Evolutionary conservation across 73 alveolate genomes (phyloP), one percentile per base, ranked within the genome.

Genomic region (Tetrahymena elliotti): DNA sequence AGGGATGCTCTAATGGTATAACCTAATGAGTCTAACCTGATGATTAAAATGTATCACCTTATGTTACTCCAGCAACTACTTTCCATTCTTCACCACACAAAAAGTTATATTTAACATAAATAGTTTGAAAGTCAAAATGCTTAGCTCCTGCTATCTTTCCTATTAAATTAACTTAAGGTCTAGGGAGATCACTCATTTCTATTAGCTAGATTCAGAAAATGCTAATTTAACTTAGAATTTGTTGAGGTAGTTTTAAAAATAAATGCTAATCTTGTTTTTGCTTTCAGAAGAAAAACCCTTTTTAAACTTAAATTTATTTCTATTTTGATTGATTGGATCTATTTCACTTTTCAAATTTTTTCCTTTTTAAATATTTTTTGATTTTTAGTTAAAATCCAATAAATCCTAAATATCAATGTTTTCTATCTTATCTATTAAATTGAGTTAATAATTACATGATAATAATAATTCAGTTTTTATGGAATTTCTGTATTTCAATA

Each of bases 41-140:
- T 36, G 97, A 98, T 94, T 97, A 97, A 95, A 93, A 97, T 16
- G 98, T 97, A 82, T 97, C 99, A 4, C 99, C 98, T 35, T 93
- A 41, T 35, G 97, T 97, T 16, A 95, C 83, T 13, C 99, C 99
- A 35, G 97, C 94, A 33, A 97, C 68, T 33, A 96, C 93, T 18
- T 98, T 97, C 98, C 98, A 97, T 40, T 97, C 96, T 83, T 96
- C 97, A 11, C 98, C 99, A 0, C 52, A 94, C 84, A 93, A 95
- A 35, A 96, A 94, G 68, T 83, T 84, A 93, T 95, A 96, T 94
- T 96, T 95, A 9, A 68, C 96, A 95, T 41, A 82, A 33, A 94
- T 40, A 84, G 52, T 68, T 31, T 82, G 54, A 47, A 93, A 84
- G 2, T 96, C 97, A 93, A 97, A 97, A 20, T 96, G 95, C 38